Evolutionary conservation across 2,329 filamentous ascomycete species (phyloP), one percentile per base, ranked within the genome.

Genomic region (Calonectria leucothoes): DNA sequence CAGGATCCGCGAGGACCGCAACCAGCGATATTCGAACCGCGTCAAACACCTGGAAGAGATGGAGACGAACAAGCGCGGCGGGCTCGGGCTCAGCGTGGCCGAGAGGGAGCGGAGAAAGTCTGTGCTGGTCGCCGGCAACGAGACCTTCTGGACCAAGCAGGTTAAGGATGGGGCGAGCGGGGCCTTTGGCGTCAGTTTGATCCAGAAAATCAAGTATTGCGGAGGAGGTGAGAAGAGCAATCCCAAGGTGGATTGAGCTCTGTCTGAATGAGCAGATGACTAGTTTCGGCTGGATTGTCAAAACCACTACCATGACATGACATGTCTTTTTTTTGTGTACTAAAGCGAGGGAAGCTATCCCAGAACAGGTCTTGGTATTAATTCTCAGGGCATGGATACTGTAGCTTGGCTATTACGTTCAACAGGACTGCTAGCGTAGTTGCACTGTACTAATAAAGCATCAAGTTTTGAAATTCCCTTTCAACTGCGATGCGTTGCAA

Each of bases 91-190:
- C 0, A 82, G 76, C 1, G 81, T 83, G 1, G 83, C 82, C 0
- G 84, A 86, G 76, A 77, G 82, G 14, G 83, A 86, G 73, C 79
- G 85, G 5, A 81, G 85, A 33, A 84, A 83, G 74, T 87, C 82
- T 1, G 80, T 85, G 1, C 74, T 85, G 6, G 80, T 81, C 0
- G 78, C 78, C 27, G 81, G 82, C 8, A 76, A 78, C 15, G 84
- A 85, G 27, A 76, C 74, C 0, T 87, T 87, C 66, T 87, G 85
- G 83, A 87, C 83, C 11, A 86, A 82, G 67, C 86, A 87, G 72
- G 77, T 86, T 2, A 83, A 86, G 12, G 84, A 84, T 0, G 86
- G 85, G 0, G 76, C 79, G 27, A 86, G 85, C 8, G 81, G 82
- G 1, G 78, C 79, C 4, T 82, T 80, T 6, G 86, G 84, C 0